Base-by-base conservation (phyloP, 2,329 filamentous ascomycete genomes). In the Diaporthe vaccinii region DNA sequence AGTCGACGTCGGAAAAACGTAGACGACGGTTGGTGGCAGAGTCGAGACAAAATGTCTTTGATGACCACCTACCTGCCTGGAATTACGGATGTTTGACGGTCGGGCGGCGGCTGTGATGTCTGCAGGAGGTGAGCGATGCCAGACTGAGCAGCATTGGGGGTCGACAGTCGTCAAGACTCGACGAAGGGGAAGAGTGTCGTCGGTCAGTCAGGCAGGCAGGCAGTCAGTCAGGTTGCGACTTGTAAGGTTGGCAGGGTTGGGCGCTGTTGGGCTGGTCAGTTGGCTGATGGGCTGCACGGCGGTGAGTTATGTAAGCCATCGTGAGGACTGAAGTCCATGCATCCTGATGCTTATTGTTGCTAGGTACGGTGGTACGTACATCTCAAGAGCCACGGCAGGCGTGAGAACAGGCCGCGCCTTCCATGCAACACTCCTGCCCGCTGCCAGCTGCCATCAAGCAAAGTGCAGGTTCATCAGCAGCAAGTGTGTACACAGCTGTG, bases 161-260 rank as follows among this genome's bases (percentile, higher is more conserved):
- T n/a, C 20, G 57, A 41, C 31, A 34, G 28, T 65, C 41, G 28
- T 65, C 41, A 41, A 22, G 61, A 67, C 41, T 49, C 61, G 41
- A 34, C 1, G 17, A 49, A 34, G 15, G 4, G 49, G n/a, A 17
- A 5, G 17, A 20, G 8, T 65, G 20, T 65, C n/a, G 22, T 65
- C 59, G 20, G 36, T 4, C 36, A 31, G 36, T 0, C 34, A 61
- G 55, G 4, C 55, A 58, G 55, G 3, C 49, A 53, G 41, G 20
- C 41, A 44, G 44, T 22, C 44, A 22, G 28, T 41, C 34, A 41
- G n/a, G 58, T 49, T 15, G 25, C 61, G 44, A 49, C 41, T 14
- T 49, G 31, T 53, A 28, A 51, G 65, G 65, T 55, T 55, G 34
- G 49, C 65, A 69, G 65, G 65, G 65, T 69, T 69, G 65, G 49